A percentile compares a stretch with the other conserved stretches of the same genome.
Evolutionary conservation across 176 grass and related monocot species (phyloP).

Genomic region (Avena atlantica): DNA sequence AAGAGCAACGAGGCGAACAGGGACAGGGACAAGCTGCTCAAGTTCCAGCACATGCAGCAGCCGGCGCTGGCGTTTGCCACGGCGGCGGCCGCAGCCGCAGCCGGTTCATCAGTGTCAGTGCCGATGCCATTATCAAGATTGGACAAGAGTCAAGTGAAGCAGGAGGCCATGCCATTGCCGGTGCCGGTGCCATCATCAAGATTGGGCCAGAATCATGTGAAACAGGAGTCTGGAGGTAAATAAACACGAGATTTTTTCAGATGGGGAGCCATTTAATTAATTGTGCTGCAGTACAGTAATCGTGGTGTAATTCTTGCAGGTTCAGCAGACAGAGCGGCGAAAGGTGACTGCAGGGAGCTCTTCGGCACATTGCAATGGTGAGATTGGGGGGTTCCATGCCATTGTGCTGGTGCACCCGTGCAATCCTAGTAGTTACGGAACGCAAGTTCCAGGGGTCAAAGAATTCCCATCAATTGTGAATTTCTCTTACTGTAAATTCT

Average conservation of each 20-base stretch:
- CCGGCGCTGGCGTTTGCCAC: slow-evolving; percentile 44
- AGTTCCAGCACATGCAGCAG: slow-evolving; percentile 46
- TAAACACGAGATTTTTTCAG: neutral
- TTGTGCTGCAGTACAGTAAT: slow-evolving; percentile 16
- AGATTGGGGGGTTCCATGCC: slow-evolving; percentile 4
- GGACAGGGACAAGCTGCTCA: slow-evolving; percentile 51
- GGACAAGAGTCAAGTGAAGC: slow-evolving; percentile 32
- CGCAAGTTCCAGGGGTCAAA: neutral
- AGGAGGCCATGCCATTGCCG: slow-evolving; percentile 4
- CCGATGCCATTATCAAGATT: slow-evolving; percentile 1
- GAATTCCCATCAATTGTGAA: slow-evolving; percentile 26
- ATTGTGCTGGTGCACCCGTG: neutral
- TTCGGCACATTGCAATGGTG: slow-evolving; percentile 53
- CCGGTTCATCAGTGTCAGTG: slow-evolving; percentile 36
- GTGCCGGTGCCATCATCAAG: neutral
- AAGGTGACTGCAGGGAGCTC: slow-evolving; percentile 6
- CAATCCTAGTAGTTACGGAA: slow-evolving; percentile 15
- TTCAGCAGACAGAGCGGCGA: neutral
- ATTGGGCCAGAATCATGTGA: neutral
- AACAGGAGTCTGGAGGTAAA: slow-evolving; percentile 35
- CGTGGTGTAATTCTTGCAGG: slow-evolving; percentile 32
- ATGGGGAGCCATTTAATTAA: neutral
- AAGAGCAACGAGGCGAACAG: slow-evolving; percentile 39
- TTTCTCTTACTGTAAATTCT: slow-evolving; percentile 48
- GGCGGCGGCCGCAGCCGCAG: neutral